Conservation (phyloP, 495 filamentous ascomycete species). For the Aspergillus olivimuriae region DNA sequence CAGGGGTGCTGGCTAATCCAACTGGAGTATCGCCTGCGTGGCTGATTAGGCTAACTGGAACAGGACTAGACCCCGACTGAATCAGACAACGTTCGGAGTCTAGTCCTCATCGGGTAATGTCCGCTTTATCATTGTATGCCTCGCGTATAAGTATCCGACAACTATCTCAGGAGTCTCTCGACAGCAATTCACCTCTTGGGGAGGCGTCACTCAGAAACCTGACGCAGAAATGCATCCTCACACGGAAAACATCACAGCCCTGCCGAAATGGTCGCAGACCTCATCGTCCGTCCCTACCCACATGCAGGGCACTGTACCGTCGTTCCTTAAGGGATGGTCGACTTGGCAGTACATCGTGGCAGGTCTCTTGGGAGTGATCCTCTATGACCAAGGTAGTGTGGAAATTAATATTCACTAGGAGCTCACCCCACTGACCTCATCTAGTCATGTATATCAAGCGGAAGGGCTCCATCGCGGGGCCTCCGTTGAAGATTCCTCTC, state of each 20-base stretch:
- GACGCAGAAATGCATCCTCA: too few species aligned
- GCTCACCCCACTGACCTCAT: slow-evolving; percentile 10
- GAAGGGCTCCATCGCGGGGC: slow-evolving; percentile 78
- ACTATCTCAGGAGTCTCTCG: too few species aligned
- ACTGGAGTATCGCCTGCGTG: too few species aligned
- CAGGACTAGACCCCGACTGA: slow-evolving; percentile 23
- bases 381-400: slow-evolving; percentile 29
- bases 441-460: slow-evolving; percentile 71
- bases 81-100: slow-evolving; percentile 14
- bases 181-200: too few species aligned
- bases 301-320: too few species aligned
- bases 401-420: background rate
- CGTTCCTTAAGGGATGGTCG: slow-evolving; percentile 7
- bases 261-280: slow-evolving; percentile 7
- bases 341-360: slow-evolving; percentile 27
- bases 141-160: background rate
- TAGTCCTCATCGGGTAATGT: slow-evolving; percentile 19
- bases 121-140: slow-evolving; percentile 1
- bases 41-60: too few species aligned
- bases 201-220: too few species aligned
- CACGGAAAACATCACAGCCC: background rate
- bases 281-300: too few species aligned
- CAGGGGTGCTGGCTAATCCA: too few species aligned
- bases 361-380: slow-evolving; percentile 15
- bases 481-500: slow-evolving; percentile 74